Percentiles rank a stretch among this genome's conserved stretches.
phyloP scores from a whole-genome alignment of 768 basidiomycete species.

The Paxillus involutus region DNA sequence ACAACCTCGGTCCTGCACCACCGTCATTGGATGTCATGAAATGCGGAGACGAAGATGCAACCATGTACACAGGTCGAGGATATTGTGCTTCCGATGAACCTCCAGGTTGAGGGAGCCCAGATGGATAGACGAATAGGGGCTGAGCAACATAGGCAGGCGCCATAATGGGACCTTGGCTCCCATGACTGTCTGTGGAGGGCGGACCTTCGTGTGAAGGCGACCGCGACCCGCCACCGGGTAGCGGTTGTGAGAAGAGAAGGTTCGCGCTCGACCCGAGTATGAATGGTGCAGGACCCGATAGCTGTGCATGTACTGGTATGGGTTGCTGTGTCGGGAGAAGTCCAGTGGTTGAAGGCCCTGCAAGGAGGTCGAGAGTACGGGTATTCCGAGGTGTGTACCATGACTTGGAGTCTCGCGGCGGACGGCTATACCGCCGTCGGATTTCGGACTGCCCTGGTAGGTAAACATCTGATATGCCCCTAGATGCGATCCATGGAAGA shows the following conservation, averaged over 20 bases:
- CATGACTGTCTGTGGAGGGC: slow-evolving; percentile 32
- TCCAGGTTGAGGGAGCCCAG: slow-evolving; percentile 30
- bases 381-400: slow-evolving; percentile 31
- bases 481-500: slow-evolving; percentile 48
- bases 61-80: slow-evolving; percentile 30
- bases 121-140: slow-evolving; percentile 29
- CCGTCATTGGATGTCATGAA: slow-evolving; percentile 19
- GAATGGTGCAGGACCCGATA: slow-evolving; percentile 24
- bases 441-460: slow-evolving; percentile 37
- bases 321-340: slow-evolving; percentile 21
- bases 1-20: slow-evolving; percentile 16
- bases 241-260: slow-evolving; percentile 25
- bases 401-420: slow-evolving; percentile 19
- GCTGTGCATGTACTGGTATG: slow-evolving; percentile 2
- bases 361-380: slow-evolving; percentile 27
- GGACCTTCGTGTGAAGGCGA: slow-evolving; percentile 32
- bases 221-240: slow-evolving; percentile 15
- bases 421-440: slow-evolving; percentile 28
- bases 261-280: slow-evolving; percentile 32
- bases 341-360: slow-evolving; percentile 32
- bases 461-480: slow-evolving; percentile 48
- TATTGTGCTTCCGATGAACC: slow-evolving; percentile 20
- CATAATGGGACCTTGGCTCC: slow-evolving; percentile 24
- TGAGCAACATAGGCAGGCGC: slow-evolving; percentile 31
- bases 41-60: slow-evolving; percentile 24